phyloP scores from a whole-genome alignment of 371 early-diverging fungal genomes.

The Rhizopus arrhizus region DNA sequence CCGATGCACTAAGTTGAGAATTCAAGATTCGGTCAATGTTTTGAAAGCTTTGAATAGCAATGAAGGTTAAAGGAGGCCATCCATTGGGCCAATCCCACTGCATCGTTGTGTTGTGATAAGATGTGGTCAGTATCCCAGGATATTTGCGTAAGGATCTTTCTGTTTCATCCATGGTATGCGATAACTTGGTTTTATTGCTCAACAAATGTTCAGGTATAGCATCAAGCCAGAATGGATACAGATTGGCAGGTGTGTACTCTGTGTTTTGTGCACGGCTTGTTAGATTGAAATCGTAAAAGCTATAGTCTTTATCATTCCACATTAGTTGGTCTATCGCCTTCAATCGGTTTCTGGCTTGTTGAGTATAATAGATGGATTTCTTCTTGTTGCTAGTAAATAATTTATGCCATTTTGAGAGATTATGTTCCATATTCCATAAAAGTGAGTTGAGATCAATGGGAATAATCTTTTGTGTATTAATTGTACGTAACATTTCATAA shows the following conservation, averaged over 20 bases:
- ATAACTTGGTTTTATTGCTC: slow-evolving; percentile 19
- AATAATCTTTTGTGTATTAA: slow-evolving; percentile 67
- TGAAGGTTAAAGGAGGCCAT: slow-evolving; percentile 71
- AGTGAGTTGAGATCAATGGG: slow-evolving; percentile 90
- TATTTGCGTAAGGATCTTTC: slow-evolving; percentile 32
- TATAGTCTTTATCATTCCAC: slow-evolving; percentile 48
- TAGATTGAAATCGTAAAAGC: slow-evolving; percentile 63
- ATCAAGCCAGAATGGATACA: slow-evolving; percentile 56
- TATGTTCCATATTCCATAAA: slow-evolving; percentile 70
- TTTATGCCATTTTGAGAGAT: slow-evolving; percentile 59
- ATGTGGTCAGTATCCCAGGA: slow-evolving; percentile 73
- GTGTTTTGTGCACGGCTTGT: slow-evolving; percentile 31
- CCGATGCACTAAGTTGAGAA: background rate
- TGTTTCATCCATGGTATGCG: slow-evolving; percentile 38
- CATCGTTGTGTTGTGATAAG: slow-evolving; percentile 59
- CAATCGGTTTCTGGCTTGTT: slow-evolving; percentile 40
- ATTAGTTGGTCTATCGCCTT: slow-evolving; percentile 52
- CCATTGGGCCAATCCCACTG: slow-evolving; percentile 93
- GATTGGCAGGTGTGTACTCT: slow-evolving; percentile 46
- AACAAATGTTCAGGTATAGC: slow-evolving; percentile 37
- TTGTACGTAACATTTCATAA: slow-evolving; percentile 47
- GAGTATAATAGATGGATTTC: slow-evolving; percentile 34
- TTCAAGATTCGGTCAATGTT: slow-evolving; percentile 29
- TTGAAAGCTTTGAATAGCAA: slow-evolving; percentile 57
- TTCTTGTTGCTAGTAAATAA: slow-evolving; percentile 28